Base-by-base conservation (phyloP, 176 grass and related monocot species). In the Cenchrus purpureus region DNA sequence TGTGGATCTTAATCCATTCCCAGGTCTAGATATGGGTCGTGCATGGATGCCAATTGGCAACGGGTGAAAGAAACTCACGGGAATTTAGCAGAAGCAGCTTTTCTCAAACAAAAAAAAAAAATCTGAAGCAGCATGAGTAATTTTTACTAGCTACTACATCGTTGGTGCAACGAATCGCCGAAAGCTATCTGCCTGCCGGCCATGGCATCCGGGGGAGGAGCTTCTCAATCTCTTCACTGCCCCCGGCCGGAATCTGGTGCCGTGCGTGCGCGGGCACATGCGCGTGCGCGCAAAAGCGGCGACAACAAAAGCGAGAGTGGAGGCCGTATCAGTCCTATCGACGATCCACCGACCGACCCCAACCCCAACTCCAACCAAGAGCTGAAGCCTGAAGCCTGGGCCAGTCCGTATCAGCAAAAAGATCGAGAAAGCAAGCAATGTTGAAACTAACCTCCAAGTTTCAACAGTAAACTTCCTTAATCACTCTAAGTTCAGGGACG, bases 301-400 rank as follows among this genome's bases (percentile, higher is more conserved):
- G 71, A 74, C 71, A 73, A 9, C 46, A 74, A 73, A 74, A 32
- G 62, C 25, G 62, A 14, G 62, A 28, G 12, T 14, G 28, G 71
- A 34, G 25, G 71, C 49, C 49, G 71, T 54, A 74, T 74, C 6
- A 32, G 71, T 51, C 14, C 13, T 54, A 52, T 31, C 22, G 48
- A 53, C 2, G 19, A 58, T 58, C 54, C 37, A 40, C 37, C 37
- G 17, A 10, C 15, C 13, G 0, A 25, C 16, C 71, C 71, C 6
- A 31, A 25, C 16, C 71, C 71, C 37, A 0, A 40, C 37, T 40
- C 37, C 37, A 40, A 40, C 37, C 37, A 40, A 40, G 37, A 4
- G 37, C 37, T 40, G 37, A 40, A 40, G 34, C 37, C 37, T 40
- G 37, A 40, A 40, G 37, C 37, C 37, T 4, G 71, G 6, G 6